Evolutionary conservation across 2,329 filamentous ascomycete species (phyloP), one percentile per base, ranked within the genome.

Genomic region (Cladophialophora yegresii): DNA sequence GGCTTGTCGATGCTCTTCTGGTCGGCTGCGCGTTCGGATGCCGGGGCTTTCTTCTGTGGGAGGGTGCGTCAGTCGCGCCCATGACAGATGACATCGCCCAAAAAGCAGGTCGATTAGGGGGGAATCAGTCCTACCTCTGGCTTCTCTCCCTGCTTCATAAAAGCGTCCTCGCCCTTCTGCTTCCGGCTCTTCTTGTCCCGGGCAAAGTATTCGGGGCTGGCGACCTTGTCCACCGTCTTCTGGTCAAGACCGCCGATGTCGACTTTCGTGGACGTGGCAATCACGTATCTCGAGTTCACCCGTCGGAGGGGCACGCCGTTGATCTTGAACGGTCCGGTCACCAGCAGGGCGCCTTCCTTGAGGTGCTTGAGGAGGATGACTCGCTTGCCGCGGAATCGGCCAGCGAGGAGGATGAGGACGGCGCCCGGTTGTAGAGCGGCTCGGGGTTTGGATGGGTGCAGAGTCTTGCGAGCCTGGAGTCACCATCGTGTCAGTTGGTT

Each of bases 61-160:
- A 3, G 51, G n/a, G 28, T 33, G 5, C 16, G 36, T 43, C 36
- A 43, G 36, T 43, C 47, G 47, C 47, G 20, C 20, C 9, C 20
- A 23, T 26, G 13, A 7, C 22, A 28, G 26, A 50, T 10, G 3
- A 22, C n/a, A n/a, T 23, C n/a, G n/a, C n/a, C n/a, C n/a, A n/a
- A n/a, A n/a, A n/a, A n/a, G n/a, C n/a, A n/a, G 33, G 36, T 16
- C 36, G 36, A 2, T 3, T 28, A 28, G 26, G 10, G 36, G 36
- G 13, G 3, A 83, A 80, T 71, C 4, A 63, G 20, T 32, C 90
- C 73, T 87, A 96, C 92, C 92, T 96, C 87, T 79, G 91, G 85
- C 89, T 96, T 96, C 89, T 97, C 93, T 82, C 93, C 85, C 87
- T 97, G 92, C 88, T 95, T 93, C 89, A 98, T 97, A 89, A 99